These are phyloP conservation scores for Amanita fuliginea DNA, from an alignment of 768 basidiomycete genomes.

Conservation along the genomic window DNA sequence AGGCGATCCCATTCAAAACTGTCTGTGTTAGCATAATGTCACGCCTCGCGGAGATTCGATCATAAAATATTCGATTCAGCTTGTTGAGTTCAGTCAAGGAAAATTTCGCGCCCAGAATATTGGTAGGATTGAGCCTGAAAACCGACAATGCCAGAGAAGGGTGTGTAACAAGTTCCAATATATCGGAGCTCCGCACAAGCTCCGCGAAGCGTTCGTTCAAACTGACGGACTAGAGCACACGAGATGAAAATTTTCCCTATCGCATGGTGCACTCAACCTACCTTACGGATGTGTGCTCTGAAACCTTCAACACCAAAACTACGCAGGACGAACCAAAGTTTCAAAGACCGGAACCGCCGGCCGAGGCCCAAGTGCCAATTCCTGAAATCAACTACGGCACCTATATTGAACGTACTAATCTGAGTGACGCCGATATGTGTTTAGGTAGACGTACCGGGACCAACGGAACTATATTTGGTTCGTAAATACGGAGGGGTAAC, in stretches of 20 bases:
- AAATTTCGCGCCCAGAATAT: conserved; percentile 7
- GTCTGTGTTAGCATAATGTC: conserved; percentile 77
- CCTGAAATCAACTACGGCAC: conserved; percentile 77
- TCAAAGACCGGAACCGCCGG: conserved; percentile 80
- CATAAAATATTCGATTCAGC: conserved; percentile 56
- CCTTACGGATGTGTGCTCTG: conserved; percentile 38
- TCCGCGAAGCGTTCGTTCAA: conserved; percentile 50
- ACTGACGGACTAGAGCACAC: conserved; percentile 41
- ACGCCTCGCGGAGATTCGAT: conserved; percentile 41
- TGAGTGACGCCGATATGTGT: background rate
- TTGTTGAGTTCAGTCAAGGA: conserved; percentile 37
- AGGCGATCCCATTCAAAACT: conserved; percentile 57
- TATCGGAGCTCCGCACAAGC: conserved; percentile 36
- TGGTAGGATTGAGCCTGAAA: conserved; percentile 50
- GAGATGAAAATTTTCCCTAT: background rate
- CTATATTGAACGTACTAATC: conserved; percentile 18
- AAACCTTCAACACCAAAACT: conserved; percentile 78
- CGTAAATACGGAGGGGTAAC: conserved; percentile 79
- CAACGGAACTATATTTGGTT: conserved; percentile 68
- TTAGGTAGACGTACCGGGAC: background rate
- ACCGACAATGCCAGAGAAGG: conserved; percentile 69
- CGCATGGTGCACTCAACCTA: conserved; percentile 15
- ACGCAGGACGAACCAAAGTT: conserved; percentile 87
- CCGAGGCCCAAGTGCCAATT: conserved; percentile 82
- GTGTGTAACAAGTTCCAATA: conserved; percentile 55